Evolutionary conservation across 2,329 filamentous ascomycete genomes (phyloP).

Genomic region (Colletotrichum siamense): DNA sequence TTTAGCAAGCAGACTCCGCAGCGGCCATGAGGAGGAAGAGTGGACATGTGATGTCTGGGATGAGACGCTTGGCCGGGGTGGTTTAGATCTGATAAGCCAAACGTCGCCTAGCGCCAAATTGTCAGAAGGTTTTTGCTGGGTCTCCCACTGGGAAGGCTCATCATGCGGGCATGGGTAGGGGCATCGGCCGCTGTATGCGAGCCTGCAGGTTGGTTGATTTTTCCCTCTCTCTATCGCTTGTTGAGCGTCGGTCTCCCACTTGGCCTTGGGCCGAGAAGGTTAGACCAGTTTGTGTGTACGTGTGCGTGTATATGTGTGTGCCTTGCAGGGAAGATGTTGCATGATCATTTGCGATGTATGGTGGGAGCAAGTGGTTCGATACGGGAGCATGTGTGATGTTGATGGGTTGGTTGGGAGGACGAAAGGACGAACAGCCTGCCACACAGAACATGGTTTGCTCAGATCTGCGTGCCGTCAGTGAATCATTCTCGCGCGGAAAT

Average conservation of each 20-base stretch:
- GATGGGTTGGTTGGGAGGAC: neutral
- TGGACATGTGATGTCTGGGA: slow-evolving; percentile 16
- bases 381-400: neutral
- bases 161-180: slow-evolving; percentile 14
- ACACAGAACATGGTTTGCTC: neutral
- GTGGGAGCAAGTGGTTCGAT: neutral
- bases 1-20: slow-evolving; percentile 7
- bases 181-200: neutral
- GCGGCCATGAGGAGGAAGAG: neutral
- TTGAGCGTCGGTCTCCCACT: neutral
- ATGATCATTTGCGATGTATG: neutral
- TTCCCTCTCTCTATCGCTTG: neutral
- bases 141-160: slow-evolving; percentile 1
- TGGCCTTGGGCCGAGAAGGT: neutral
- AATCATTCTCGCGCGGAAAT: neutral
- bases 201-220: neutral
- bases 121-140: neutral
- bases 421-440: neutral
- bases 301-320: neutral
- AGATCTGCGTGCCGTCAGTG: neutral
- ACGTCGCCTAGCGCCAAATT: slow-evolving; percentile 1
- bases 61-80: slow-evolving; percentile 14
- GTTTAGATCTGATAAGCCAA: slow-evolving; percentile 21
- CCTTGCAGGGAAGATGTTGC: neutral
- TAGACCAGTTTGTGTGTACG: neutral